Base-by-base conservation (phyloP, 2,329 filamentous ascomycete genomes). In the Fusarium nisikadoi region DNA sequence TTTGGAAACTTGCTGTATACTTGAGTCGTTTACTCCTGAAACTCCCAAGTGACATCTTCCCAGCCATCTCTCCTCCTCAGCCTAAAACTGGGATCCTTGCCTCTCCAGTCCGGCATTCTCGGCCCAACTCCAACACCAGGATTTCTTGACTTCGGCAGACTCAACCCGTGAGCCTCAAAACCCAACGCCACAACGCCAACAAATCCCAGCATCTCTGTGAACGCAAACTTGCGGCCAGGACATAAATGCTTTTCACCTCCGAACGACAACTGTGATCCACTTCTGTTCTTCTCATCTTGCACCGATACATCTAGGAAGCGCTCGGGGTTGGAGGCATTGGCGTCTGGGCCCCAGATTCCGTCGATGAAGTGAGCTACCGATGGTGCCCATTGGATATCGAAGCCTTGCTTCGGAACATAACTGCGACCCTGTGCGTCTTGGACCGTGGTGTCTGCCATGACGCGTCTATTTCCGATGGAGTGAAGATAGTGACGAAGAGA, bases 401-500 rank as follows among this genome's bases (percentile, higher is more conserved):
- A 66, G 13, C 73, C 78, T 33, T 75, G 75, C 23, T 74, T 75
- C 13, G 80, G 59, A 3, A 79, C 61, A 52, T 78, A 79, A 35
- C 73, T 57, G 4, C 63, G 63, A 8, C 73, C 75, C 3, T 74
- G 45, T 2, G 47, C n/a, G 52, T 80, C 77, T 9, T 74, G 62
- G 20, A 81, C 56, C 11, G 60, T 73, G 3, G 82, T 84, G 52
- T 86, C 84, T 27, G 79, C 70, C 47, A 80, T 74, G 6, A 86
- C 82, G 8, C 79, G 72, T 25, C 85, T 81, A 23, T 79, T 81
- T 11, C 81, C 81, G 5, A 81, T 73, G 20, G 79, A 76, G 11
- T 81, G 80, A 14, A 82, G 79, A 42, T 78, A 79, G 2, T 84
- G 46, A 20, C 85, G 82, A 36, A 86, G 74, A 1, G 78, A 80